These are phyloP conservation scores for Fusarium chuoi DNA, from an alignment of 2,329 filamentous ascomycete species.

Conservation along the genomic window DNA sequence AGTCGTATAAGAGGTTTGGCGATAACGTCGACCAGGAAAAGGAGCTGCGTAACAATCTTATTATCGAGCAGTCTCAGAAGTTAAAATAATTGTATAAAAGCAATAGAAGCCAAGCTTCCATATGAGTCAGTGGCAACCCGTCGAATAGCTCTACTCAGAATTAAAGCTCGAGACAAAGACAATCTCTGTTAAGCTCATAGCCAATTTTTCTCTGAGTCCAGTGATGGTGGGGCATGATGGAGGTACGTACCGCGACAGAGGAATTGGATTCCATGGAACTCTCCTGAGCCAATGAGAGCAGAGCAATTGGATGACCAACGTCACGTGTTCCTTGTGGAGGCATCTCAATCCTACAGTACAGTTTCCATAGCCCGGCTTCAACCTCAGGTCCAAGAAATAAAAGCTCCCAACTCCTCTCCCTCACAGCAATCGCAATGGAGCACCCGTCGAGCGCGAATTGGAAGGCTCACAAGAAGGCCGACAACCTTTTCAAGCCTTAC, in stretches of 20 bases:
- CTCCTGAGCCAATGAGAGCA: constrained; percentile 45
- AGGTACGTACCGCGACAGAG: constrained; percentile 33
- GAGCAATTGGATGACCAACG: constrained; percentile 49
- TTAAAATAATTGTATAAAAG: fast-evolving
- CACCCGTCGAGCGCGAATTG: constrained; percentile 44
- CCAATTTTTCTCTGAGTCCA: constrained; percentile 36
- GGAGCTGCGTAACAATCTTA: not conserved
- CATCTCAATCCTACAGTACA: constrained; percentile 39
- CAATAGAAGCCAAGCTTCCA: not conserved
- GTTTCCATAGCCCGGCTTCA: constrained; percentile 43
- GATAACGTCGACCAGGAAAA: not conserved
- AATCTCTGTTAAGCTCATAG: constrained; percentile 4
- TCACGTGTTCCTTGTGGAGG: constrained; percentile 49
- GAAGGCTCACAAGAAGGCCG: constrained; percentile 39
- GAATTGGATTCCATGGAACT: constrained; percentile 12
- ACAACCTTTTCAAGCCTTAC: constrained; percentile 70
- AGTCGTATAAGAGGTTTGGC: constrained; percentile 1
- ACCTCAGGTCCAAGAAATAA: constrained; percentile 43
- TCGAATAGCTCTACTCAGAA: not conserved
- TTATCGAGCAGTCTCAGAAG: no score
- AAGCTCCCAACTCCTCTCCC: constrained; percentile 38
- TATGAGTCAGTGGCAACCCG: not conserved
- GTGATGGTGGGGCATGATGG: constrained; percentile 19
- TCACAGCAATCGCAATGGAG: constrained; percentile 47
- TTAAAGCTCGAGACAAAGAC: not conserved